These are phyloP conservation scores for Candida bentonensis DNA, from an alignment of 805 yeast species.

Conservation along the genomic window DNA sequence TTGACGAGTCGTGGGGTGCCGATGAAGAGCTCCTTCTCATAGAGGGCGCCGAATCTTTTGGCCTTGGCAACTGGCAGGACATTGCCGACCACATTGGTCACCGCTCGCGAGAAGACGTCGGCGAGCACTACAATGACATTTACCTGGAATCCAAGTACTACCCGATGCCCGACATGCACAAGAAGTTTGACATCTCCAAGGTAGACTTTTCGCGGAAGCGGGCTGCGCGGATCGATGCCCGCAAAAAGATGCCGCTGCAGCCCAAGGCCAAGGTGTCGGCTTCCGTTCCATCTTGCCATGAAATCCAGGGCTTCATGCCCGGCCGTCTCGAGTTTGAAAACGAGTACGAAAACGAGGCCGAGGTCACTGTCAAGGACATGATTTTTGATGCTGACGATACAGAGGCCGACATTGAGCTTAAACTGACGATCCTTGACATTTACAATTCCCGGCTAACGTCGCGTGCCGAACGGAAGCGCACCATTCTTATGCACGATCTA, in stretches of 20 bases:
- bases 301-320: conserved; percentile 96
- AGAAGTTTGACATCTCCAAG: conserved; percentile 53
- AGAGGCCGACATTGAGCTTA: conserved; percentile 76
- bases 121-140: conserved; percentile 58
- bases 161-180: conserved; percentile 80
- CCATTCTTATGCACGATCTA: conserved; percentile 58
- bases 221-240: conserved; percentile 53
- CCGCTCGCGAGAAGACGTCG: conserved; percentile 82
- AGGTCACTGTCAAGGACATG: conserved; percentile 87
- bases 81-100: conserved; percentile 94
- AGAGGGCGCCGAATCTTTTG: conserved; percentile 84
- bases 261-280: conserved; percentile 76
- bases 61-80: conserved; percentile 96
- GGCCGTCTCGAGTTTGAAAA: conserved; percentile 94
- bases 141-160: conserved; percentile 59
- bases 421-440: conserved; percentile 73
- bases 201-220: conserved; percentile 55
- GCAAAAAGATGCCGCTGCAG: conserved; percentile 64
- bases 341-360: conserved; percentile 96
- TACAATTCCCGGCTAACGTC: conserved; percentile 81
- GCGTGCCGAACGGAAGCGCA: conserved; percentile 85
- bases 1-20: conserved; percentile 91
- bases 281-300: conserved; percentile 92
- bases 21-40: conserved; percentile 84
- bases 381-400: conserved; percentile 88